A percentile compares a stretch with the other conserved stretches of the same genome.
These are phyloP conservation scores for Beauveria medogensis DNA, from an alignment of 2,329 filamentous ascomycete genomes.

Conservation along the genomic window DNA sequence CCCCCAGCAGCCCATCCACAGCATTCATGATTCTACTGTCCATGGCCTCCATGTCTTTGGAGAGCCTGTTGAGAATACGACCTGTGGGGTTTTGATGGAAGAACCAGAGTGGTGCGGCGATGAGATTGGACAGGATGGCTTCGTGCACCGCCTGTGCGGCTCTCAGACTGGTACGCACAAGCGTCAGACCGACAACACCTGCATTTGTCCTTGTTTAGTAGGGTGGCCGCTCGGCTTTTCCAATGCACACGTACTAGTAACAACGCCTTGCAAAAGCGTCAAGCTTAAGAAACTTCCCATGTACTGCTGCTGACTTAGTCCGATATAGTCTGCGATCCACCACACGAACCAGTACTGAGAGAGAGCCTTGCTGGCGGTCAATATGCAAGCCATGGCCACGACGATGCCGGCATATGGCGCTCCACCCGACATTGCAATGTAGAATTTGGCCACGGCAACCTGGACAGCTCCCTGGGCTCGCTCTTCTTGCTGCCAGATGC, in stretches of 20 bases:
- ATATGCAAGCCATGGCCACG: not conserved
- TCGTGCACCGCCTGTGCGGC: conserved; percentile 2
- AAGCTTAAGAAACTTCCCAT: conserved; percentile 1
- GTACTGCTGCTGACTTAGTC: not conserved
- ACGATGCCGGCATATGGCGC: not conserved
- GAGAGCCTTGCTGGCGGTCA: not conserved
- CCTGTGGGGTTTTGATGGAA: conserved; percentile 6
- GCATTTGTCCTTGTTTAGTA: no score
- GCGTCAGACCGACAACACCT: not conserved
- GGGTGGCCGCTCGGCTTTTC: no score
- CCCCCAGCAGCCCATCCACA: not conserved
- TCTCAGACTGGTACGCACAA: not conserved
- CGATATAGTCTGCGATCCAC: conserved; percentile 2
- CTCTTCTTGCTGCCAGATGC: conserved; percentile 7
- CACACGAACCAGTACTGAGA: conserved; percentile 11
- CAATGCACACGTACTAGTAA: not conserved
- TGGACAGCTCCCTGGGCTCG: not conserved
- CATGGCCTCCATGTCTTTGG: conserved; percentile 2
- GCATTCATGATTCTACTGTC: conserved; percentile 7
- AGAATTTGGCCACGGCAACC: not conserved
- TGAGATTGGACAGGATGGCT: not conserved
- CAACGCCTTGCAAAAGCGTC: not conserved
- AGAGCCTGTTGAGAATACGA: conserved; percentile 3
- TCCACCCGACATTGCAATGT: not conserved
- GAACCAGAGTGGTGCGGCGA: conserved; percentile 8